phyloP scores from a whole-genome alignment of 345 rosid genomes.

The Boechera stricta region DNA sequence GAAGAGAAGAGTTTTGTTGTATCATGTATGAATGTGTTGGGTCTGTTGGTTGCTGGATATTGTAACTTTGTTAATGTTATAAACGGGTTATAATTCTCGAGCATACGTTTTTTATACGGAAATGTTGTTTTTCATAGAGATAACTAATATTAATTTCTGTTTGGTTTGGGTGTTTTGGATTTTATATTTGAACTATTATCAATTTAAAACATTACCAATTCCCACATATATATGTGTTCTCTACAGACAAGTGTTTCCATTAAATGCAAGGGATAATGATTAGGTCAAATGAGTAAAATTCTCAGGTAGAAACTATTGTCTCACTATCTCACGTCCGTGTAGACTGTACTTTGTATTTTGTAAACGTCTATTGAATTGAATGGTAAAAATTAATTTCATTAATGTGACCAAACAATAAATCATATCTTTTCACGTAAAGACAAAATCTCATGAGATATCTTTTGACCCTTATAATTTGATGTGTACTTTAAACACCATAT shows the following conservation, averaged over 20 bases:
- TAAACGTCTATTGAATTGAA: neutral
- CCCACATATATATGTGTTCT: neutral
- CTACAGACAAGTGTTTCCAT: conserved; percentile 2
- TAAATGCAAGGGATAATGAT: conserved; percentile 22
- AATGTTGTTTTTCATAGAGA: neutral
- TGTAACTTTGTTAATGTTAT: conserved; percentile 28
- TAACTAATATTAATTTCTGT: neutral
- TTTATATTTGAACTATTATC: neutral
- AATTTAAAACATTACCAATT: neutral
- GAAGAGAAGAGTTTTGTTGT: conserved; percentile 24
- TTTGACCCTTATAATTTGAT: conserved; percentile 23
- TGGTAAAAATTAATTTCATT: conserved; percentile 17
- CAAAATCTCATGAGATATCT: neutral
- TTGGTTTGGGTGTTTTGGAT: neutral
- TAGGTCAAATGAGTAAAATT: conserved; percentile 31
- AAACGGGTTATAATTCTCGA: conserved; percentile 5
- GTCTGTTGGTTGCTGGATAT: conserved; percentile 25
- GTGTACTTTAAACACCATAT: neutral
- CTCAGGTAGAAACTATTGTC: conserved; percentile 28
- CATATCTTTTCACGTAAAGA: conserved; percentile 16
- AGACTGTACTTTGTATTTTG: conserved; percentile 5
- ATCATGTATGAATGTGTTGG: conserved; percentile 20
- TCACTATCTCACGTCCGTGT: neutral
- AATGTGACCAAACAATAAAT: conserved; percentile 28
- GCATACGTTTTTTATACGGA: neutral